A percentile compares a stretch with the other conserved stretches of the same genome.
Conservation (phyloP, 1,284 basidiomycete species). For the Flammula alnicola region DNA sequence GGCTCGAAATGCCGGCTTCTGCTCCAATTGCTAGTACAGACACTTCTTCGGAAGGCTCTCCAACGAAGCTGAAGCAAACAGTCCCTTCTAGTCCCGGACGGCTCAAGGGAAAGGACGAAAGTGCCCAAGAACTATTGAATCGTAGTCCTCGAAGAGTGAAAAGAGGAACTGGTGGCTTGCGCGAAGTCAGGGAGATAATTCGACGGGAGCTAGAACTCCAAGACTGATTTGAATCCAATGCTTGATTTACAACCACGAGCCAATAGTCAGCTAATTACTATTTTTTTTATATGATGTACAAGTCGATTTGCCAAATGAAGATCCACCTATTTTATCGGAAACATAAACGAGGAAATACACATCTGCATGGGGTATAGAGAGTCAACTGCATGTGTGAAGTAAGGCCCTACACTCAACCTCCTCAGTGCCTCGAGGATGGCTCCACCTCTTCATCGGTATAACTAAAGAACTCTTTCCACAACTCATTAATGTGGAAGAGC, state of each 20-base stretch:
- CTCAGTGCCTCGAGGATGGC: neutral
- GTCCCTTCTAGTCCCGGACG: constrained; percentile 43
- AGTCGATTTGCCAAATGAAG: constrained; percentile 19
- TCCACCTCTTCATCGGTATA: constrained; percentile 3
- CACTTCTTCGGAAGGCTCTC: constrained; percentile 27
- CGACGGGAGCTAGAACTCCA: constrained; percentile 73
- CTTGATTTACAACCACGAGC: constrained; percentile 22
- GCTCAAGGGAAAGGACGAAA: constrained; percentile 47
- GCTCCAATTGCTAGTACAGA: constrained; percentile 23
- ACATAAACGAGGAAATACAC: no score
- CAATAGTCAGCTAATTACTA: neutral
- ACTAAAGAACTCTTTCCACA: constrained; percentile 49
- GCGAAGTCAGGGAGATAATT: constrained; percentile 79
- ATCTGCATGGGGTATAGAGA: no score
- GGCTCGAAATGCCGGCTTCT: constrained; percentile 79
- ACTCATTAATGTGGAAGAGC: constrained; percentile 46
- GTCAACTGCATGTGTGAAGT: neutral
- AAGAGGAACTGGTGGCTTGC: constrained; percentile 68
- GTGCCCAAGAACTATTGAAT: constrained; percentile 59
- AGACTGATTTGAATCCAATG: constrained; percentile 44
- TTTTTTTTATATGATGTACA: constrained; percentile 3
- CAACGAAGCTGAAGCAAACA: constrained; percentile 36
- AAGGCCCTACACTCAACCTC: neutral
- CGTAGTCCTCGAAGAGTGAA: constrained; percentile 74
- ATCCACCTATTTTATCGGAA: no score